A percentile compares a stretch with the other conserved stretches of the same genome.
These are phyloP conservation scores for Allantophomopsis cytisporea DNA, from an alignment of 2,329 filamentous ascomycete species.

Conservation along the genomic window DNA sequence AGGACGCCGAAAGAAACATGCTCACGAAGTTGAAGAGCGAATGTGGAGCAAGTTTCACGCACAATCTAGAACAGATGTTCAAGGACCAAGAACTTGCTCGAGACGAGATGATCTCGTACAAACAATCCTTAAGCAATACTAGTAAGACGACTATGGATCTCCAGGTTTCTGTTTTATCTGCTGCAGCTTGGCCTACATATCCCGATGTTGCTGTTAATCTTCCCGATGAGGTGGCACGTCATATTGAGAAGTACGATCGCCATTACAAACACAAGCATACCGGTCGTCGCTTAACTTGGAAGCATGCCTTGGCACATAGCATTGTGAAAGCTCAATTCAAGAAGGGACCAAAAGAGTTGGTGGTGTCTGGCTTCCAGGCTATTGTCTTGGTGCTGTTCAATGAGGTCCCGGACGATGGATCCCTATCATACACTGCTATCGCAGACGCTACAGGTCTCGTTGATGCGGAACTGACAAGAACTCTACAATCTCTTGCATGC, in stretches of 20 bases:
- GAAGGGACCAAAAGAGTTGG: slow-evolving; percentile 71
- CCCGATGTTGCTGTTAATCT: slow-evolving; percentile 60
- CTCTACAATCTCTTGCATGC: slow-evolving; percentile 88
- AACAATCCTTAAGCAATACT: slow-evolving; percentile 42
- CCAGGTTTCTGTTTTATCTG: slow-evolving; percentile 79
- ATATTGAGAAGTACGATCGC: slow-evolving; percentile 67
- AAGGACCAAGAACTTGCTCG: slow-evolving; percentile 90
- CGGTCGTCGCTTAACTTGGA: slow-evolving; percentile 79
- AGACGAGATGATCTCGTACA: slow-evolving; percentile 89
- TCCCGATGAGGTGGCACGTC: slow-evolving; percentile 59
- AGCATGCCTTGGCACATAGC: slow-evolving; percentile 85
- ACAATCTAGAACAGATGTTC: slow-evolving; percentile 98
- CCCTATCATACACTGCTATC: slow-evolving; percentile 65
- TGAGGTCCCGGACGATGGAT: slow-evolving; percentile 41
- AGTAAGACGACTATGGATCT: slow-evolving; percentile 50
- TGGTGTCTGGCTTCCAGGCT: slow-evolving; percentile 86
- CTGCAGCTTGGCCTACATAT: slow-evolving; percentile 87
- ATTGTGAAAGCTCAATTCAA: slow-evolving; percentile 71
- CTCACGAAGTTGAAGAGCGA: slow-evolving; percentile 81
- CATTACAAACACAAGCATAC: slow-evolving; percentile 88
- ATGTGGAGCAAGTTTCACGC: slow-evolving; percentile 87
- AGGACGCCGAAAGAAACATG: slow-evolving; percentile 95
- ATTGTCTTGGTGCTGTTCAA: slow-evolving; percentile 89
- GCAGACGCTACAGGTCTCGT: slow-evolving; percentile 60
- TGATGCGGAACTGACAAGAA: slow-evolving; percentile 71